A percentile compares a stretch with the other conserved stretches of the same genome.
Evolutionary conservation across 805 yeast genomes (phyloP).

Genomic region (Yamadazyma sp.): DNA sequence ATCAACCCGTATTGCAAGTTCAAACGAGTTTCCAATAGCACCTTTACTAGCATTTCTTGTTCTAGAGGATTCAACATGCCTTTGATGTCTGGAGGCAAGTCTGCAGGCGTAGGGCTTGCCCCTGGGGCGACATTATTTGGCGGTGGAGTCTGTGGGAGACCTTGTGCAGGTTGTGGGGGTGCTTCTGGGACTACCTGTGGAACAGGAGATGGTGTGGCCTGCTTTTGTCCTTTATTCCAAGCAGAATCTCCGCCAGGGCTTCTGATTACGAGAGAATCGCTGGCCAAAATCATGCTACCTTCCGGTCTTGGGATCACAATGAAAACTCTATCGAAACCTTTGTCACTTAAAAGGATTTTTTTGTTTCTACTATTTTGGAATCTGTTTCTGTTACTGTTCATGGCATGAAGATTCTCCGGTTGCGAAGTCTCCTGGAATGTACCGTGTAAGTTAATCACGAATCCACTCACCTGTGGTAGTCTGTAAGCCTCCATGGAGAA

Average conservation of each 20-base stretch:
- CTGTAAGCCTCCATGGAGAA: constrained; percentile 81
- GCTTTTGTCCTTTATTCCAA: constrained; percentile 43
- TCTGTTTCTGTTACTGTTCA: constrained; percentile 18
- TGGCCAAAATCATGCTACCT: constrained; percentile 77
- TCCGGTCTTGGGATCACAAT: constrained; percentile 69
- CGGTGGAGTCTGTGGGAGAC: constrained; percentile 14
- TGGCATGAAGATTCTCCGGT: constrained; percentile 42
- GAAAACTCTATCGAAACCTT: constrained; percentile 85
- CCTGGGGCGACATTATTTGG: constrained; percentile 15
- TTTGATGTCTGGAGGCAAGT: constrained; percentile 56
- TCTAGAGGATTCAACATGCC: constrained; percentile 53
- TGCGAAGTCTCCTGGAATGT: constrained; percentile 67
- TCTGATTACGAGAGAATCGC: constrained; percentile 75
- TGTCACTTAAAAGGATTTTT: constrained; percentile 46
- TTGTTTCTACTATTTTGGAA: constrained; percentile 24
- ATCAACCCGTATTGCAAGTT: constrained; percentile 77
- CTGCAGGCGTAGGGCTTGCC: constrained; percentile 29
- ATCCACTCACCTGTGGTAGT: constrained; percentile 69
- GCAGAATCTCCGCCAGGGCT: constrained; percentile 54
- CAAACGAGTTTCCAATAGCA: constrained; percentile 71
- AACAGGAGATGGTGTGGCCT: constrained; percentile 9
- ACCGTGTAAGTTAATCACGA: constrained; percentile 81
- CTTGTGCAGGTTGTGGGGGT: constrained; percentile 12
- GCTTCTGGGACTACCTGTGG: constrained; percentile 11
- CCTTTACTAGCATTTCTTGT: constrained; percentile 60